A percentile compares a stretch with the other conserved stretches of the same genome.
Evolutionary conservation across 1,139 yeast species (phyloP).

Genomic region (Candida glucosophila): DNA sequence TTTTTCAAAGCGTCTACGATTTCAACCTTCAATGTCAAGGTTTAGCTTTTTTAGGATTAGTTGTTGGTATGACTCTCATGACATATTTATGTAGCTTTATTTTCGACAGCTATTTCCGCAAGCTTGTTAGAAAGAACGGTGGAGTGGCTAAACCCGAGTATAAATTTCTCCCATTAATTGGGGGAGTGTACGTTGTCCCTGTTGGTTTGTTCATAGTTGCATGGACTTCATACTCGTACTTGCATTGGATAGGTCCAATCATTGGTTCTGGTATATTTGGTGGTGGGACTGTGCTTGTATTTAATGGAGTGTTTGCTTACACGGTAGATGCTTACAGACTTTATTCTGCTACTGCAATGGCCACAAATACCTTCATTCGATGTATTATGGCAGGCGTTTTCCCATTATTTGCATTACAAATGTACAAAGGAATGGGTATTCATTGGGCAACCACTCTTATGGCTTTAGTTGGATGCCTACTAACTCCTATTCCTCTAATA

Average conservation of each 20-base stretch:
- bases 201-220: slow-evolving; percentile 33
- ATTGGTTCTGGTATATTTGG: slow-evolving; percentile 31
- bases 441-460: slow-evolving; percentile 36
- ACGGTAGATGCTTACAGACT: slow-evolving; percentile 33
- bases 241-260: slow-evolving; percentile 36
- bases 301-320: slow-evolving; percentile 30
- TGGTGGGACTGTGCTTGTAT: slow-evolving; percentile 28
- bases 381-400: slow-evolving; percentile 30
- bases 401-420: slow-evolving; percentile 29
- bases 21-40: slow-evolving; percentile 34
- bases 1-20: slow-evolving; percentile 37
- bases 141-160: slow-evolving; percentile 28
- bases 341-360: slow-evolving; percentile 35
- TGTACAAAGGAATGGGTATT: slow-evolving; percentile 27
- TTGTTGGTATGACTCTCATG: slow-evolving; percentile 35
- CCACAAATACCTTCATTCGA: slow-evolving; percentile 31
- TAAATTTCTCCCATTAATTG: slow-evolving; percentile 27
- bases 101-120: slow-evolving; percentile 14
- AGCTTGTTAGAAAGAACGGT: slow-evolving; percentile 17
- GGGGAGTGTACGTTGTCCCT: slow-evolving; percentile 28
- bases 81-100: slow-evolving; percentile 16
- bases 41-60: slow-evolving; percentile 44
- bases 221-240: slow-evolving; percentile 28
- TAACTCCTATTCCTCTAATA: slow-evolving; percentile 30
- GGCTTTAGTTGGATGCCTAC: slow-evolving; percentile 21